These are phyloP conservation scores for Pseudozyma sp. DNA, from an alignment of 1,284 basidiomycete species.

Conservation along the genomic window DNA sequence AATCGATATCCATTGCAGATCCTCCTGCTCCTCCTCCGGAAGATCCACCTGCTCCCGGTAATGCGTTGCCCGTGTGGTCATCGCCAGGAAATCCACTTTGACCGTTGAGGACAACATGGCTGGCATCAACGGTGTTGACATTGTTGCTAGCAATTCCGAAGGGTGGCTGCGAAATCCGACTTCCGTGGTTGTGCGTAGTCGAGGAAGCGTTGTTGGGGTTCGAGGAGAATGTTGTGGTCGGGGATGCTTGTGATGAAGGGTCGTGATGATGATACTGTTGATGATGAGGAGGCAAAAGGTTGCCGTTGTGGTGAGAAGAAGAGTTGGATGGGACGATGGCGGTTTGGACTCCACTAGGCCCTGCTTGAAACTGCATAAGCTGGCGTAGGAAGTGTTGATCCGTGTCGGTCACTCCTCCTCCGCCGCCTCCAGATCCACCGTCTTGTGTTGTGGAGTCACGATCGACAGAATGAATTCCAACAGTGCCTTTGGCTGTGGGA, in stretches of 20 bases:
- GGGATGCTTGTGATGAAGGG: background rate
- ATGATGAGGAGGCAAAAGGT: background rate
- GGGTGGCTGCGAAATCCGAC: no score
- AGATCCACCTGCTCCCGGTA: no score
- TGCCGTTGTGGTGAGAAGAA: background rate
- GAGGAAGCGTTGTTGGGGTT: background rate
- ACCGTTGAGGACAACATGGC: no score
- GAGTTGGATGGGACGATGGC: conserved; percentile 23
- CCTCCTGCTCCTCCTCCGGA: background rate
- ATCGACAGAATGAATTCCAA: background rate
- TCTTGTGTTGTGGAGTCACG: background rate
- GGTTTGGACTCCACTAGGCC: conserved; percentile 45
- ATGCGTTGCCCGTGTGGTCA: no score
- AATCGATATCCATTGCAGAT: conserved; percentile 30
- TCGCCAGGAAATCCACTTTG: no score
- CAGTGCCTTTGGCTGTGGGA: background rate
- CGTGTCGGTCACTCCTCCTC: conserved; percentile 4
- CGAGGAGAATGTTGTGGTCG: background rate
- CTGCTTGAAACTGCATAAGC: conserved; percentile 52
- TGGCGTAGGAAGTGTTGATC: conserved; percentile 36
- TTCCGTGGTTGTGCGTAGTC: background rate
- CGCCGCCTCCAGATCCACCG: background rate
- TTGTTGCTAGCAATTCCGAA: no score
- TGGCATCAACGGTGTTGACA: no score
- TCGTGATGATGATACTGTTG: background rate